Conservation (phyloP, 257 asterid species). For the Ilex asprella region DNA sequence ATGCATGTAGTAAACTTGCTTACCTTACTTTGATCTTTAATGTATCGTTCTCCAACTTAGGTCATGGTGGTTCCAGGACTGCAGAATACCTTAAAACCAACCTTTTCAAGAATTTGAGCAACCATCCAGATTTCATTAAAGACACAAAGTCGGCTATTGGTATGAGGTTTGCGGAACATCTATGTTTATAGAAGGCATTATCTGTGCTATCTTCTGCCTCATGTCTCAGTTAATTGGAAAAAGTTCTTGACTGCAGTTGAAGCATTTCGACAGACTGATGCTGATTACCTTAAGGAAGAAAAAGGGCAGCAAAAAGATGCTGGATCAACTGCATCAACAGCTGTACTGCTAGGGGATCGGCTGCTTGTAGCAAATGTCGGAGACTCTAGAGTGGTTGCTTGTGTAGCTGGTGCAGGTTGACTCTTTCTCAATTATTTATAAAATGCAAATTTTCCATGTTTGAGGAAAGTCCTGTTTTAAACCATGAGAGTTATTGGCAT, state of each 20-base stretch:
- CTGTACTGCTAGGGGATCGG: slow-evolving; percentile 56
- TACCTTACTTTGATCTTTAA: too few species aligned
- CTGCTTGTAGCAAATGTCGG: slow-evolving; percentile 76
- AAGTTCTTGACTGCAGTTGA: slow-evolving; percentile 48
- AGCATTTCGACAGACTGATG: slow-evolving; percentile 59
- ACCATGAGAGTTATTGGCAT: too few species aligned
- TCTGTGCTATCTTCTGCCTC: background rate
- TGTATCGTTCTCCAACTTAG: slow-evolving; percentile 37
- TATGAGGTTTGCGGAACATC: slow-evolving; percentile 13
- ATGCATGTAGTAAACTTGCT: too few species aligned
- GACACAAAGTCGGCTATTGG: slow-evolving; percentile 75
- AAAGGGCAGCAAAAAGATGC: slow-evolving; percentile 67
- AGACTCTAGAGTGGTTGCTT: slow-evolving; percentile 80
- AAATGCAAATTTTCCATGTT: too few species aligned
- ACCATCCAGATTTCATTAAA: slow-evolving; percentile 61
- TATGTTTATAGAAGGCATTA: slow-evolving; percentile 1
- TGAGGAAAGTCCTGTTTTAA: too few species aligned
- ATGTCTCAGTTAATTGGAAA: slow-evolving; percentile 11
- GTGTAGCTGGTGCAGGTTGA: slow-evolving; percentile 72
- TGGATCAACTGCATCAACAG: slow-evolving; percentile 83
- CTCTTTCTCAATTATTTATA: slow-evolving; percentile 3
- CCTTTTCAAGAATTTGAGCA: slow-evolving; percentile 30
- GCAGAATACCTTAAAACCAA: too few species aligned
- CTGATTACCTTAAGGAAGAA: slow-evolving; percentile 60
- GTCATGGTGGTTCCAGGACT: slow-evolving; percentile 66